Conservation (phyloP, 2,329 filamentous ascomycete species). For the Metarhizium sp. region DNA sequence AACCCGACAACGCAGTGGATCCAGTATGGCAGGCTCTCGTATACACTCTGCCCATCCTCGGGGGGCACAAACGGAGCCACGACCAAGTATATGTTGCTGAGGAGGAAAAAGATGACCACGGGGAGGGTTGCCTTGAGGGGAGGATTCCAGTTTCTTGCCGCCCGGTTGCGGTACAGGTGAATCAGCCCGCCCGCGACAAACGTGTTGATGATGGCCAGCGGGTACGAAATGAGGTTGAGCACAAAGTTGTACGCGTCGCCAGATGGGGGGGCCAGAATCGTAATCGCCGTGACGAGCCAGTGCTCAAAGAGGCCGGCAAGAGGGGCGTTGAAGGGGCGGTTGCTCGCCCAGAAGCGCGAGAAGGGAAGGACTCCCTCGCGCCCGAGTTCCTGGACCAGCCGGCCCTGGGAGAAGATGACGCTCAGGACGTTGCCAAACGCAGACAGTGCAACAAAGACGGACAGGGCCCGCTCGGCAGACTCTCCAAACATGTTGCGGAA, state of each 20-base stretch:
- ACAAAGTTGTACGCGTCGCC: constrained; percentile 59
- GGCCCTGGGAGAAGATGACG: constrained; percentile 60
- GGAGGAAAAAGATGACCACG: constrained; percentile 47
- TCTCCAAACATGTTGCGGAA: constrained; percentile 48
- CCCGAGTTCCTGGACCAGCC: constrained; percentile 56
- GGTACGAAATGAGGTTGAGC: constrained; percentile 55
- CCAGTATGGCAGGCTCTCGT: constrained; percentile 45
- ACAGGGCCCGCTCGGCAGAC: constrained; percentile 47
- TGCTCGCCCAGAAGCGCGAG: constrained; percentile 53
- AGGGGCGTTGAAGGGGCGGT: constrained; percentile 53
- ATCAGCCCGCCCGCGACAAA: constrained; percentile 44
- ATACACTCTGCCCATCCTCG: constrained; percentile 39
- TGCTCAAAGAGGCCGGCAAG: constrained; percentile 53
- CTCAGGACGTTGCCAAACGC: constrained; percentile 59
- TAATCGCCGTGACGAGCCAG: constrained; percentile 54
- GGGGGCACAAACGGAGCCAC: constrained; percentile 50
- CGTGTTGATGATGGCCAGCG: constrained; percentile 47
- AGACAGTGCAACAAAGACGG: constrained; percentile 57
- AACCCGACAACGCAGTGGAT: constrained; percentile 49
- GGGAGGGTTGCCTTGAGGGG: constrained; percentile 45
- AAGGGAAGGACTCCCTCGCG: constrained; percentile 58
- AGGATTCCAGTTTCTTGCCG: constrained; percentile 40
- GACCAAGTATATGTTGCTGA: constrained; percentile 52
- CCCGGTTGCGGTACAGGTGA: constrained; percentile 41
- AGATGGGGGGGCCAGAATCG: constrained; percentile 57